phyloP scores from a whole-genome alignment of 2,329 filamentous ascomycete genomes.

The Talaromyces funiculosus region DNA sequence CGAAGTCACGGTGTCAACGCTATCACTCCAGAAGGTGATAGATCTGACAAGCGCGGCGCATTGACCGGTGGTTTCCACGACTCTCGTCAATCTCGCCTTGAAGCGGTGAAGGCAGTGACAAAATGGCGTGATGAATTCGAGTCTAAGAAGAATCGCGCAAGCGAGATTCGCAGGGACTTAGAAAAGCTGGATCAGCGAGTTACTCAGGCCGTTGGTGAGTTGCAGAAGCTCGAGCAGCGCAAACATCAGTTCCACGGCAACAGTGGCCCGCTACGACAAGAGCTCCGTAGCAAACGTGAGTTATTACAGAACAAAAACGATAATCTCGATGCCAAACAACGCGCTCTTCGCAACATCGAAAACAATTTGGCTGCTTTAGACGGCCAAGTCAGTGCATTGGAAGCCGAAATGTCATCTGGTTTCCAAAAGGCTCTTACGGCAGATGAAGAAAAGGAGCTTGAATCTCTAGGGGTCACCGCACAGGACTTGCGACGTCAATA shows the following conservation, averaged over 20 bases:
- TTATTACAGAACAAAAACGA: conserved; percentile 68
- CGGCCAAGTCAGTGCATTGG: conserved; percentile 68
- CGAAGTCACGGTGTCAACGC: conserved; percentile 86
- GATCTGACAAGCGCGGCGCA: conserved; percentile 89
- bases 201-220: conserved; percentile 74
- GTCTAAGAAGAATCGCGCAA: conserved; percentile 56
- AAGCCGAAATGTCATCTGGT: conserved; percentile 73
- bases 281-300: conserved; percentile 68
- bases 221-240: conserved; percentile 76
- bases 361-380: conserved; percentile 69
- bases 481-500: conserved; percentile 72
- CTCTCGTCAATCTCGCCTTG: conserved; percentile 75
- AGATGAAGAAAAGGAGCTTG: conserved; percentile 76
- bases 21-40: conserved; percentile 91
- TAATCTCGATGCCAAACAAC: conserved; percentile 66
- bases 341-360: conserved; percentile 61
- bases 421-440: conserved; percentile 86
- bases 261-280: conserved; percentile 71
- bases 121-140: conserved; percentile 73
- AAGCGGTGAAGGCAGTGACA: conserved; percentile 69
- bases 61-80: conserved; percentile 95
- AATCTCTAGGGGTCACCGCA: conserved; percentile 61
- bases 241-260: conserved; percentile 72
- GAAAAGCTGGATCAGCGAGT: conserved; percentile 83
- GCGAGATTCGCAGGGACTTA: conserved; percentile 63